Evolutionary conservation across 1,284 basidiomycete species (phyloP).

Genomic region (Fomitopsis palustris): DNA sequence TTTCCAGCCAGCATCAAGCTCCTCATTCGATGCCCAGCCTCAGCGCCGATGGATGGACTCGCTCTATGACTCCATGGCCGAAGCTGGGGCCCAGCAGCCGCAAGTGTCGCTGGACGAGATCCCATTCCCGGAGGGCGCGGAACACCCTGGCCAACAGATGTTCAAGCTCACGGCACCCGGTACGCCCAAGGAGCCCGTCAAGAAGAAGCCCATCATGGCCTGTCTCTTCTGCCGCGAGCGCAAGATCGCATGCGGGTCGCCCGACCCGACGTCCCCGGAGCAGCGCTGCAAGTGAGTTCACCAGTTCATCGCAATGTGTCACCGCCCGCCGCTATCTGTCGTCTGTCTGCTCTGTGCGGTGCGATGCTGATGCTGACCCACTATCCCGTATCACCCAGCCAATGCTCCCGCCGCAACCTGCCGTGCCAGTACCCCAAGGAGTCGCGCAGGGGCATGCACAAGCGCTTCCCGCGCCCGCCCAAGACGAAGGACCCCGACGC

Average conservation of each 20-base stretch:
- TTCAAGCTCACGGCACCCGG: slow-evolving; percentile 20
- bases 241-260: slow-evolving; percentile 37
- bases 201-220: slow-evolving; percentile 36
- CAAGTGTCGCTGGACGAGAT: slow-evolving; percentile 9
- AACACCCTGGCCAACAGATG: slow-evolving; percentile 22
- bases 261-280: slow-evolving; percentile 25
- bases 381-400: slow-evolving; percentile 31
- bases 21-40: neutral
- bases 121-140: slow-evolving; percentile 9
- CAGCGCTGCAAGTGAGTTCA: slow-evolving; percentile 32
- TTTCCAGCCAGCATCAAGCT: neutral
- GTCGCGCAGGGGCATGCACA: slow-evolving; percentile 49
- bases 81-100: neutral
- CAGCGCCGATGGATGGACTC: neutral
- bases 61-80: neutral
- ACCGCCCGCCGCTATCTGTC: neutral
- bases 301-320: too few relatives aligned
- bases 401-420: slow-evolving; percentile 44
- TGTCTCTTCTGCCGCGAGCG: slow-evolving; percentile 38
- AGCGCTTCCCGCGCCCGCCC: slow-evolving; percentile 30
- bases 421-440: slow-evolving; percentile 49
- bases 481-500: slow-evolving; percentile 18
- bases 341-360: neutral
- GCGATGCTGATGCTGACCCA: neutral
- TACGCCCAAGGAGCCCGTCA: slow-evolving; percentile 15